These are phyloP conservation scores for Colletotrichum echinochloae DNA, from an alignment of 2,329 filamentous ascomycete genomes.

Conservation along the genomic window DNA sequence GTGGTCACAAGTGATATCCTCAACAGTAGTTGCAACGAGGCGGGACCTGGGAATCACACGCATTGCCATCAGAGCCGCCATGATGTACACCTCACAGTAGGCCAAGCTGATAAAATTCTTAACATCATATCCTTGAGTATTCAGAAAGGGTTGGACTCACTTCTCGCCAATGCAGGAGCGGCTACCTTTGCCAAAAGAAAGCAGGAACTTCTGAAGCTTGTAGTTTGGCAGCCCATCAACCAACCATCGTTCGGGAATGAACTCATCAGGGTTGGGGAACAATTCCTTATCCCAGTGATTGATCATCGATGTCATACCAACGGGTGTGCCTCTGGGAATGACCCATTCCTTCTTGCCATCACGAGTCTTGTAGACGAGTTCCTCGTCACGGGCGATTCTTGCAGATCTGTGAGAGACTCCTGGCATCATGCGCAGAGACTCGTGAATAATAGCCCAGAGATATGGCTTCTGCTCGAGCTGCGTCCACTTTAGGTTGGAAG, in stretches of 20 bases:
- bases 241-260: constrained; percentile 45
- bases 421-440: constrained; percentile 44
- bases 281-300: constrained; percentile 42
- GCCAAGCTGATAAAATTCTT: constrained; percentile 43
- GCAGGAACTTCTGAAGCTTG: constrained; percentile 40
- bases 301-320: constrained; percentile 43
- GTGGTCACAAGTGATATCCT: constrained; percentile 48
- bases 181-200: constrained; percentile 42
- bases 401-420: constrained; percentile 41
- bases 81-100: constrained; percentile 47
- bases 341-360: constrained; percentile 41
- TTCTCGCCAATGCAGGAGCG: constrained; percentile 43
- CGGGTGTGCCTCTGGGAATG: constrained; percentile 41
- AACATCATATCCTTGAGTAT: constrained; percentile 3
- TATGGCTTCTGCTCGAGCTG: constrained; percentile 56
- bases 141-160: constrained; percentile 22
- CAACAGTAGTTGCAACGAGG: constrained; percentile 46
- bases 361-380: constrained; percentile 43
- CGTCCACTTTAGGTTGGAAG: constrained; percentile 44
- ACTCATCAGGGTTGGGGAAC: constrained; percentile 41
- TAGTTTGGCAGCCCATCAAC: constrained; percentile 34
- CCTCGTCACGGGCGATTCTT: constrained; percentile 42
- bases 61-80: constrained; percentile 45
- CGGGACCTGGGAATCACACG: constrained; percentile 46
- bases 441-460: constrained; percentile 44